Percentiles rank a stretch among this genome's conserved stretches.
phyloP scores from a whole-genome alignment of 2,329 filamentous ascomycete species.

The Mycogone perniciosa region DNA sequence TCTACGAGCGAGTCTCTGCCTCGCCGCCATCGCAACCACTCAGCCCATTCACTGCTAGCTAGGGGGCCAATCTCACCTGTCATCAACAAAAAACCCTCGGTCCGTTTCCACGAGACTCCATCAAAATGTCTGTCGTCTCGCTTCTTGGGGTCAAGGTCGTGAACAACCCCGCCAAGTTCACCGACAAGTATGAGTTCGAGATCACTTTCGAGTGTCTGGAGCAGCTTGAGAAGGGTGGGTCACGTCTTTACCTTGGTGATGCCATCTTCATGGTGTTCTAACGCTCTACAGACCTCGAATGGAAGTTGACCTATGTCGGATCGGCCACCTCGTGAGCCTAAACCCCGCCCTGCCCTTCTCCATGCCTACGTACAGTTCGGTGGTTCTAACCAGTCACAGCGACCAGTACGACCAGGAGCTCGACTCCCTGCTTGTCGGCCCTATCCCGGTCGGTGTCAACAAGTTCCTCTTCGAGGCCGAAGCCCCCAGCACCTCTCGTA shows the following conservation, averaged over 20 bases:
- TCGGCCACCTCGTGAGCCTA: conserved; percentile 85
- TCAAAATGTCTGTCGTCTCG: conserved; percentile 85
- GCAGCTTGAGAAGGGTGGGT: conserved; percentile 78
- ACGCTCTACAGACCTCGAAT: conserved; percentile 72
- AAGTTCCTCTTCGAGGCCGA: conserved; percentile 98
- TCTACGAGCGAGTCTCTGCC: conserved; percentile 8
- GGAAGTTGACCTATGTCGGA: conserved; percentile 98
- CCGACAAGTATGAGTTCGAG: conserved; percentile 90
- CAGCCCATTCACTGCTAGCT: neutral
- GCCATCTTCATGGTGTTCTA: conserved; percentile 13
- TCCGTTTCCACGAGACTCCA: conserved; percentile 8
- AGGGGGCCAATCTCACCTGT: neutral
- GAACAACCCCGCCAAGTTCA: conserved; percentile 96
- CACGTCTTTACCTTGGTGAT: neutral
- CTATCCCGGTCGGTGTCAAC: conserved; percentile 96
- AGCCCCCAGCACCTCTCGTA: conserved; percentile 80
- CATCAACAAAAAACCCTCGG: neutral
- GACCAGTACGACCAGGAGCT: conserved; percentile 98
- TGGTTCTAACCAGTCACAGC: conserved; percentile 37
- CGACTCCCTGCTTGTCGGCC: conserved; percentile 90
- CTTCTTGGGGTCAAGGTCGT: conserved; percentile 90
- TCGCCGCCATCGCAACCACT: conserved; percentile 5
- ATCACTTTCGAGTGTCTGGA: conserved; percentile 99
- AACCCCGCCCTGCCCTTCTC: conserved; percentile 14
- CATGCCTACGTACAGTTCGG: conserved; percentile 15